Conservation (phyloP, 148 eudicot genomes). For the Arbutus unedo region DNA sequence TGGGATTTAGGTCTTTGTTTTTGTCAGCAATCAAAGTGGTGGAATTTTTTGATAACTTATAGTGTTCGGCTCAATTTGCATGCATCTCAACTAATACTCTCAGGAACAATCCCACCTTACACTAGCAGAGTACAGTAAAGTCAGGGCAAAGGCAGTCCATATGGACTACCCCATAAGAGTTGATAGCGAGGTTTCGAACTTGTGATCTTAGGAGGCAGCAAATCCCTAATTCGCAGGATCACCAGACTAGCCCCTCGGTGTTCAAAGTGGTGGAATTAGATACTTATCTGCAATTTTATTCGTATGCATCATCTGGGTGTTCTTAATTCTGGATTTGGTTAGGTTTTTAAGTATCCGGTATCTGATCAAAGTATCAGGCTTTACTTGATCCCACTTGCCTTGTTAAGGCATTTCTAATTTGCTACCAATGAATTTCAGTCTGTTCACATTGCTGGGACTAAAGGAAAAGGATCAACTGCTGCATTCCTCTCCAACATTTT, state of each 20-base stretch:
- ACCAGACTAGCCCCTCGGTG: too few relatives aligned
- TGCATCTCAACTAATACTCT: too few relatives aligned
- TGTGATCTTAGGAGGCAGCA: too few relatives aligned
- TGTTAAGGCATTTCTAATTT: neutral
- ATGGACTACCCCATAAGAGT: too few relatives aligned
- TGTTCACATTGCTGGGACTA: slow-evolving; percentile 95
- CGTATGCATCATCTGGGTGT: slow-evolving; percentile 1
- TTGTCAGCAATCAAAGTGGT: neutral
- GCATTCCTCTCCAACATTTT: slow-evolving; percentile 81
- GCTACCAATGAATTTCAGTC: slow-evolving; percentile 33
- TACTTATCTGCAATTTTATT: too few relatives aligned
- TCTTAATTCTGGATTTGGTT: neutral
- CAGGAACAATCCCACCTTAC: too few relatives aligned
- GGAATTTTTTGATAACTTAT: neutral
- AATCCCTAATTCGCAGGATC: too few relatives aligned
- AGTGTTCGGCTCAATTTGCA: too few relatives aligned
- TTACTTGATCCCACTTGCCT: neutral
- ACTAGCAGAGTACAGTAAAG: too few relatives aligned
- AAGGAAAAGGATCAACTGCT: slow-evolving; percentile 98
- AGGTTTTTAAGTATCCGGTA: neutral
- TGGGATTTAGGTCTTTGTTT: neutral
- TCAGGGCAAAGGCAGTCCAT: too few relatives aligned
- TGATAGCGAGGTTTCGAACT: too few relatives aligned
- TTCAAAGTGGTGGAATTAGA: neutral
- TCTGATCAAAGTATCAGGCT: neutral